Evolutionary conservation across 2,329 filamentous ascomycete genomes (phyloP).

Genomic region (Metarhizium guizhouense): DNA sequence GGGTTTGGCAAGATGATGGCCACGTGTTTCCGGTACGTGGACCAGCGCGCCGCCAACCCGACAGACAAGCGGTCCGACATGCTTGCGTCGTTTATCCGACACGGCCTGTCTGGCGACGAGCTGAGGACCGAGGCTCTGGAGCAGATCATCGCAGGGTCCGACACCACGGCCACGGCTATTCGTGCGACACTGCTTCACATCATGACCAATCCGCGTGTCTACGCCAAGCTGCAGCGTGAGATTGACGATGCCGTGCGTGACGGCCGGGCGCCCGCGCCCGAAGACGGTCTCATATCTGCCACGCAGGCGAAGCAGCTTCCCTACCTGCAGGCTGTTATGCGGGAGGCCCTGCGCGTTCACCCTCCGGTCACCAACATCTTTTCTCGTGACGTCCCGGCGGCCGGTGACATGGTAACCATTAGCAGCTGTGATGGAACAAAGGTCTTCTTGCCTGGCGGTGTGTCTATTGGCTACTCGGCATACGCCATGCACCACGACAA

Average conservation of each 20-base stretch:
- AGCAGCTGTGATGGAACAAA: constrained; percentile 18
- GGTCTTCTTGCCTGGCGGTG: constrained; percentile 21
- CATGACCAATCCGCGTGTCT: constrained; percentile 37
- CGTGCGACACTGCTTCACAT: constrained; percentile 42
- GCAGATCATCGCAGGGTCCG: constrained; percentile 38
- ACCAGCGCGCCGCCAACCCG: constrained; percentile 15
- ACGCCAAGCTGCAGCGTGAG: constrained; percentile 37
- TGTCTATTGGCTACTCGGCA: constrained; percentile 20
- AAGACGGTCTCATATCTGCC: constrained; percentile 15
- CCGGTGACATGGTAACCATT: constrained; percentile 18
- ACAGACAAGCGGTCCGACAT: constrained; percentile 26
- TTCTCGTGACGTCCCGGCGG: constrained; percentile 13
- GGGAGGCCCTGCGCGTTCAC: constrained; percentile 28
- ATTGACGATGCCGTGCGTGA: constrained; percentile 37
- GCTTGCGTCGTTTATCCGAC: constrained; percentile 32
- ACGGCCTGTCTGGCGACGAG: constrained; percentile 25
- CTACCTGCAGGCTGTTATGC: constrained; percentile 36
- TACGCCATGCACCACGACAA: constrained; percentile 21
- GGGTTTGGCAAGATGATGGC: constrained; percentile 27
- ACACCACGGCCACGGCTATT: constrained; percentile 33
- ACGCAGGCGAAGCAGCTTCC: constrained; percentile 28
- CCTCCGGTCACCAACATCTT: constrained; percentile 19
- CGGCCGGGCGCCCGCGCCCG: constrained; percentile 8
- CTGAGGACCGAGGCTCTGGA: constrained; percentile 23
- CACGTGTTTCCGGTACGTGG: constrained; percentile 17